Evolutionary conservation across 192 early-diverging fungal species (phyloP), one percentile per base, ranked within the genome.

Genomic region (Coemansia sp.): DNA sequence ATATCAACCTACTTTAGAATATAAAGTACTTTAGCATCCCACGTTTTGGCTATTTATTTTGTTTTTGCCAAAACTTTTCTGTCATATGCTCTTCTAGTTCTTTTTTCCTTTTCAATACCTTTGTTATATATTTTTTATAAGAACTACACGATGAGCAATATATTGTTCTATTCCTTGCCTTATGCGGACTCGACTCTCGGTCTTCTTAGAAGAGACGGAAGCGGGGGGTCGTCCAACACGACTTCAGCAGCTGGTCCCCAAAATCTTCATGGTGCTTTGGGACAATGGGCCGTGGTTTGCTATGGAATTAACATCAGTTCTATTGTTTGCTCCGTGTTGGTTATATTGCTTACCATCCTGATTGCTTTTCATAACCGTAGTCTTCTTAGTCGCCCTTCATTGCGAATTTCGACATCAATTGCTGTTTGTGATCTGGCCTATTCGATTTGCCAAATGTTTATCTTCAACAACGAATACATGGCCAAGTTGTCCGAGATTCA

Each of bases 141-240:
- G 10, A 5, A 38, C 10, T 32, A 48, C 10, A 6, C 4, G 1
- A 32, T 32, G 50, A 22, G 83, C 83, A 85, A n/a, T 83, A 84
- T 33, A 86, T 79, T 29, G 85, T 83, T 48, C 83, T 85, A 12
- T 60, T 86, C 42, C 83, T 84, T 16, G 71, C 83, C 14, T 61
- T 0, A 38, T 38, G 7, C 10, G 36, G 10, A 38, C 36, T 11
- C 5, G 36, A 1, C 80, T 42, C 85, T 85, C 63, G 75, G 67
- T 29, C 84, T 77, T 7, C 11, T 32, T 57, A 31, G 6, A 76
- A 80, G 84, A 29, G 69, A 60, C 7, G 22, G 36, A 17, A 22
- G n/a, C 40, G 58, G 30, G 17, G n/a, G 14, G 8, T 22, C 34
- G 10, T 25, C 30, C 25, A 58, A 32, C 33, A 2, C 30, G 30